Base-by-base conservation (phyloP, 2,329 filamentous ascomycete genomes). In the Penicillium rolfsii region DNA sequence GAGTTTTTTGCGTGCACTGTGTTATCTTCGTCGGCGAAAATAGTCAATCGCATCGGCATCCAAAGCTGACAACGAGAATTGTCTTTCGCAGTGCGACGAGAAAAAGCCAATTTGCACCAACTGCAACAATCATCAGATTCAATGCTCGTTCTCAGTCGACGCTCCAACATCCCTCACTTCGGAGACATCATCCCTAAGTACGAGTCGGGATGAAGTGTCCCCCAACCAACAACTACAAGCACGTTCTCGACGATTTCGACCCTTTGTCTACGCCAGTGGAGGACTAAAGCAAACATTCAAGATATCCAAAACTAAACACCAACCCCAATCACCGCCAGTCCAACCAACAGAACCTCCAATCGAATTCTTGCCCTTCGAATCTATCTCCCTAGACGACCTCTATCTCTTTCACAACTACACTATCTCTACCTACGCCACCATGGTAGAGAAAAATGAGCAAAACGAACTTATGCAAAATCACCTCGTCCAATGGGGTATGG, bases 361-460 rank as follows among this genome's bases (percentile, higher is more conserved):
- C 46, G 56, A 70, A 33, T 43, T 68, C 4, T 48, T 62, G n/a
- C 60, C 55, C 9, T 61, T 46, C 28, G 49, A 55, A 2, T 65
- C 64, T 3, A 63, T 72, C 12, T 73, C 74, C 1, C 55, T 73
- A 3, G 43, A 65, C 2, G 74, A 76, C 55, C 65, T 76, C 6
- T 61, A 64, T 2, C 69, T 76, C 4, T 75, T 75, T 53, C 70
- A 75, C 50, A 67, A 76, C 55, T 76, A 68, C 53, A 57, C 68
- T 45, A 73, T 67, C 22, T 60, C 67, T 4, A 71, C 73, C 14
- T 66, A 64, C 56, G 52, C 63, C 57, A 72, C 74, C 22, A 45
- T 77, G 41, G 9, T 60, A 36, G 59, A 71, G 26, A 57, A 70
- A 46, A 6, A 58, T 54, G 50, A 66, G 14, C 48, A 70, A 36